Conservation (phyloP, 176 grass and related monocot genomes). For the Aegilops tauschii region DNA sequence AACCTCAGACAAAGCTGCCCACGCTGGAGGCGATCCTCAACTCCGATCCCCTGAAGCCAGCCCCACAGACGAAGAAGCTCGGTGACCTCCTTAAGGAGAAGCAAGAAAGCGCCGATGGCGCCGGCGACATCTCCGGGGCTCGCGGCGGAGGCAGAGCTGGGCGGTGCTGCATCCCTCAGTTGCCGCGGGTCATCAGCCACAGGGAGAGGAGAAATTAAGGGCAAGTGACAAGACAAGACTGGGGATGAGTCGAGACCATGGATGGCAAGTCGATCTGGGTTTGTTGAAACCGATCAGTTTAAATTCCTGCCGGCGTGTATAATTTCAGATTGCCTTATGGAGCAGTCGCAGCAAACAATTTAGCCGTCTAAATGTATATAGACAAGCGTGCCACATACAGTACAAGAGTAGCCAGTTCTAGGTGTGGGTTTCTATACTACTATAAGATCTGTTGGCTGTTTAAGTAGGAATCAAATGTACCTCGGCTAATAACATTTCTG, state of each 20-base stretch:
- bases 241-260: neutral
- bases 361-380: conserved; percentile 8
- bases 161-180: conserved; percentile 31
- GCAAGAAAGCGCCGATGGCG: neutral
- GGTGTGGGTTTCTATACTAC: neutral
- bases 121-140: neutral
- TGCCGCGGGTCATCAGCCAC: conserved; percentile 7
- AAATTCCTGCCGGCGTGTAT: neutral
- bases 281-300: neutral
- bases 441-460: neutral
- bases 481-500: neutral
- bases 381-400: neutral
- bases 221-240: neutral
- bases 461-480: neutral
- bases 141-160: neutral
- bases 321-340: neutral
- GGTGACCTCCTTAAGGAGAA: conserved; percentile 34
- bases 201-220: conserved; percentile 20
- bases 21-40: conserved; percentile 34
- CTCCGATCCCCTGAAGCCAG: conserved; percentile 19
- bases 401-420: neutral
- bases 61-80: neutral
- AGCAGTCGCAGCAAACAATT: neutral
- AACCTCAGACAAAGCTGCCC: neutral
- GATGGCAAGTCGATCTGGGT: neutral